Conservation (phyloP, 31 red algal genomes). For the Endocladia muricata region DNA sequence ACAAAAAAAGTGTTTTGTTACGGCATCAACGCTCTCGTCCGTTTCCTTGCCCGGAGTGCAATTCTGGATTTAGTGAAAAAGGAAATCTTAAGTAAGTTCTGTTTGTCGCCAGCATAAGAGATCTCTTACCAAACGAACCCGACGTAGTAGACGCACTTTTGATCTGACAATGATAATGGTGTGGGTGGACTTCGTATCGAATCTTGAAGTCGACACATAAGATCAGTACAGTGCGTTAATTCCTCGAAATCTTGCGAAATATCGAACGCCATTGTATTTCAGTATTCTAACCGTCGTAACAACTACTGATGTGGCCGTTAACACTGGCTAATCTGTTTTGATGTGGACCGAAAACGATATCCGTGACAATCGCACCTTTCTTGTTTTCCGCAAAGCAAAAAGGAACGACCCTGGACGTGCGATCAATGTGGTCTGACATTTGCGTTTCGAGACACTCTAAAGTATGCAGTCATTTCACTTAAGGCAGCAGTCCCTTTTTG, state of each 20-base stretch:
- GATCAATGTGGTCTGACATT: slow-evolving; percentile 1
- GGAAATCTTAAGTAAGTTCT: slow-evolving; percentile 10
- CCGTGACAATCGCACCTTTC: background rate
- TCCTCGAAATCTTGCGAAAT: background rate
- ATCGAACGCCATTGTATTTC: background rate
- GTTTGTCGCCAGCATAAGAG: background rate
- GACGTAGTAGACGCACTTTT: background rate
- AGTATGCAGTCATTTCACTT: slow-evolving; percentile 2
- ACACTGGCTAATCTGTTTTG: background rate
- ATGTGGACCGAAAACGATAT: background rate
- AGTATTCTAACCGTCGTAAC: background rate
- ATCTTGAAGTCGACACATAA: slow-evolving; percentile 9
- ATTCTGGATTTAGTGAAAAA: slow-evolving; percentile 7
- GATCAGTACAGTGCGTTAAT: slow-evolving; percentile 19
- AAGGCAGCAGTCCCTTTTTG: too few species aligned
- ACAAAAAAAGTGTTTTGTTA: background rate
- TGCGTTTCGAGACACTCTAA: slow-evolving; percentile 13
- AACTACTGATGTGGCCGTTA: background rate
- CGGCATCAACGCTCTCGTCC: background rate
- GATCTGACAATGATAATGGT: background rate
- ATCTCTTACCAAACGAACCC: background rate
- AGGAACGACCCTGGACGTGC: slow-evolving; percentile 2
- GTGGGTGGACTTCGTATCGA: too few species aligned
- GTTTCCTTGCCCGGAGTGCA: background rate
- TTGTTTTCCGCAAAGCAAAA: background rate